Evolutionary conservation across 1,284 basidiomycete genomes (phyloP).

Genomic region (Phylloboletellus chloephorus): DNA sequence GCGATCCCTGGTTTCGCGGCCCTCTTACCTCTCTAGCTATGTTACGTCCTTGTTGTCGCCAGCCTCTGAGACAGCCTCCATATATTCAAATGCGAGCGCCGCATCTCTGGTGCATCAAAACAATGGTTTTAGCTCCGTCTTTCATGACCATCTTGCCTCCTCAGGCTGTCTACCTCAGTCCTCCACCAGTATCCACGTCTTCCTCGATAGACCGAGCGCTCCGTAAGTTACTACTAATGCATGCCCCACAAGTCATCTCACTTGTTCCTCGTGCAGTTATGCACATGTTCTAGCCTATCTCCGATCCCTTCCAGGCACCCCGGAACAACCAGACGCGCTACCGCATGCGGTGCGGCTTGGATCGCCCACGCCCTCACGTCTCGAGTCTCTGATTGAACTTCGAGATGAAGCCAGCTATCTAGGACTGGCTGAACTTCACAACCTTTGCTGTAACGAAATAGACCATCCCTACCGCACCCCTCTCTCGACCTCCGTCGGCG

Average conservation of each 20-base stretch:
- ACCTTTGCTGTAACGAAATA: conserved; percentile 63
- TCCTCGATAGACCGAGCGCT: conserved; percentile 71
- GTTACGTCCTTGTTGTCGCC: conserved; percentile 43
- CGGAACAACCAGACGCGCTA: conserved; percentile 47
- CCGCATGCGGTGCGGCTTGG: conserved; percentile 56
- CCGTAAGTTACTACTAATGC: conserved; percentile 49
- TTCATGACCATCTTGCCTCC: conserved; percentile 56
- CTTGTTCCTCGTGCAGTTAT: conserved; percentile 43
- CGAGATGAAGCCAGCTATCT: conserved; percentile 72
- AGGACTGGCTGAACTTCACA: conserved; percentile 53
- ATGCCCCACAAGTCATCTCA: neutral
- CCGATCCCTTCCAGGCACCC: conserved; percentile 44
- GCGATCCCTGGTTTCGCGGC: conserved; percentile 58
- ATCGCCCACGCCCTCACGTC: conserved; percentile 40
- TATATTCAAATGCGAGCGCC: conserved; percentile 46
- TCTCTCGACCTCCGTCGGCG: neutral
- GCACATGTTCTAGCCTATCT: conserved; percentile 64
- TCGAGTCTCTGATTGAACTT: conserved; percentile 64
- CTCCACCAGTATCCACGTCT: conserved; percentile 56
- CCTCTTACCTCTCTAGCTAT: conserved; percentile 59
- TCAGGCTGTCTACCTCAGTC: conserved; percentile 48
- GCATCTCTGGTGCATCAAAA: conserved; percentile 25
- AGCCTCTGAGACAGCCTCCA: conserved; percentile 43
- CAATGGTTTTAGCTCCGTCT: conserved; percentile 35
- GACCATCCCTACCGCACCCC: conserved; percentile 37